phyloP scores from a whole-genome alignment of 371 early-diverging fungal species.

The Syncephalastrum sp. region DNA sequence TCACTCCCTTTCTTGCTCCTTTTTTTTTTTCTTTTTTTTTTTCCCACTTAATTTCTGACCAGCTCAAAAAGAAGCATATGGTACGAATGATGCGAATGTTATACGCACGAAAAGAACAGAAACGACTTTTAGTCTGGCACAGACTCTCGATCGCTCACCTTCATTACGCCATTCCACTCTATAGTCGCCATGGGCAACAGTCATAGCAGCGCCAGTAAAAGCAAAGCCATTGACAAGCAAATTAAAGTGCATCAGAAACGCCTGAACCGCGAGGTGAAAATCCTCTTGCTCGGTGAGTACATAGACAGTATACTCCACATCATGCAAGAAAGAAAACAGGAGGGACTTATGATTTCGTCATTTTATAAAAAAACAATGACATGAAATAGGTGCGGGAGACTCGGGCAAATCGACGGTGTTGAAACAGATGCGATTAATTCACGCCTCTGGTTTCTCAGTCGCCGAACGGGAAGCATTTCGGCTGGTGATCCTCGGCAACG shows the following conservation, averaged over 20 bases:
- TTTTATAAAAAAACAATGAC: slow-evolving; percentile 1
- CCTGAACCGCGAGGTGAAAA: slow-evolving; percentile 82
- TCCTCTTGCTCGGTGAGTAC: slow-evolving; percentile 79
- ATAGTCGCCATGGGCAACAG: slow-evolving; percentile 29
- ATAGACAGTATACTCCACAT: neutral
- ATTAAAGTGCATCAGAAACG: slow-evolving; percentile 74
- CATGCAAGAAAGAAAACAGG: neutral
- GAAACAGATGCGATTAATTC: slow-evolving; percentile 96
- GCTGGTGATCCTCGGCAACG: slow-evolving; percentile 84
- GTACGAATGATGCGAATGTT: too few relatives aligned
- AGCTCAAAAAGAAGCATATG: too few relatives aligned
- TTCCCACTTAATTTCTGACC: slow-evolving; percentile 4
- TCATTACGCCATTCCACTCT: neutral
- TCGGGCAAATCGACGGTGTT: slow-evolving; percentile 96
- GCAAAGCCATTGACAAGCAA: slow-evolving; percentile 78
- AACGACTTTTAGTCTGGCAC: slow-evolving; percentile 3
- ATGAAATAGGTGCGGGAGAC: slow-evolving; percentile 87
- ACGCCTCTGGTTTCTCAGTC: slow-evolving; percentile 82
- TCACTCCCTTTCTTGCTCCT: neutral
- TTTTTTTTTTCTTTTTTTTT: slow-evolving; percentile 12
- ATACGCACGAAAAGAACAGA: too few relatives aligned
- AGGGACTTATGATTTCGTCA: slow-evolving; percentile 6
- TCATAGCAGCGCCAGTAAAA: slow-evolving; percentile 30
- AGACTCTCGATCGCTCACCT: neutral
- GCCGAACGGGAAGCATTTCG: slow-evolving; percentile 86